Percentiles rank a stretch among this genome's conserved stretches.
phyloP scores from a whole-genome alignment of 1,139 yeast genomes.

The Lodderomyces elongisporus region DNA sequence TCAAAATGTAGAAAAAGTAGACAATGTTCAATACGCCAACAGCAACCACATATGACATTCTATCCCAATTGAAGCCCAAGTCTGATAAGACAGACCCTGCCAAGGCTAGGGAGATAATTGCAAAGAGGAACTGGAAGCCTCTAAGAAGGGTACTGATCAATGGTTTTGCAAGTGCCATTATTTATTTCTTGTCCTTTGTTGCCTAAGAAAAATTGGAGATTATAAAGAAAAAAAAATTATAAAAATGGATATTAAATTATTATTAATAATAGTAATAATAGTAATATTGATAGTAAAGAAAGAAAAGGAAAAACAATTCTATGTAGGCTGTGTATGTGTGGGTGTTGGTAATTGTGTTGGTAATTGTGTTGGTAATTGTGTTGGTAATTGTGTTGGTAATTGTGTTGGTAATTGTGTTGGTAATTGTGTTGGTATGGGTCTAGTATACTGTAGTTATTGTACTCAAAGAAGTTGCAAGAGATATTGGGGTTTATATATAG shows the following conservation, averaged over 20 bases:
- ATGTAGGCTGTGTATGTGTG: too few relatives aligned
- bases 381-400: too few relatives aligned
- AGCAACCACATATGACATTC: slow-evolving; percentile 20
- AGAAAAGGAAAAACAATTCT: not conserved
- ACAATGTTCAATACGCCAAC: slow-evolving; percentile 20
- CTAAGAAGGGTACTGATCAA: slow-evolving; percentile 8
- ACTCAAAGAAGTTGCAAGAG: too few relatives aligned
- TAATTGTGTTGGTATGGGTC: too few relatives aligned
- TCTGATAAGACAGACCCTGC: slow-evolving; percentile 20
- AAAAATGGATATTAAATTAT: not conserved
- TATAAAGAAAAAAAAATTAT: not conserved
- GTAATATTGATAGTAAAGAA: not conserved
- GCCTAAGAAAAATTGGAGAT: not conserved
- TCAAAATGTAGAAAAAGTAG: slow-evolving; percentile 19
- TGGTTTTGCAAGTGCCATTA: not conserved
- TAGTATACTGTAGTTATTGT: too few relatives aligned
- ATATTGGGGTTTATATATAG: too few relatives aligned
- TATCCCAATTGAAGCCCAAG: slow-evolving; percentile 9
- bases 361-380: too few relatives aligned
- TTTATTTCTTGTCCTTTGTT: not conserved
- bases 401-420: too few relatives aligned
- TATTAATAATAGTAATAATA: too few relatives aligned
- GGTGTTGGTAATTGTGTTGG: too few relatives aligned
- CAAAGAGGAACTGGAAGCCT: slow-evolving; percentile 19
- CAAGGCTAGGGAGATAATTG: slow-evolving; percentile 22